phyloP scores from a whole-genome alignment of 1,284 basidiomycete species.

The Pascua guehoae region DNA sequence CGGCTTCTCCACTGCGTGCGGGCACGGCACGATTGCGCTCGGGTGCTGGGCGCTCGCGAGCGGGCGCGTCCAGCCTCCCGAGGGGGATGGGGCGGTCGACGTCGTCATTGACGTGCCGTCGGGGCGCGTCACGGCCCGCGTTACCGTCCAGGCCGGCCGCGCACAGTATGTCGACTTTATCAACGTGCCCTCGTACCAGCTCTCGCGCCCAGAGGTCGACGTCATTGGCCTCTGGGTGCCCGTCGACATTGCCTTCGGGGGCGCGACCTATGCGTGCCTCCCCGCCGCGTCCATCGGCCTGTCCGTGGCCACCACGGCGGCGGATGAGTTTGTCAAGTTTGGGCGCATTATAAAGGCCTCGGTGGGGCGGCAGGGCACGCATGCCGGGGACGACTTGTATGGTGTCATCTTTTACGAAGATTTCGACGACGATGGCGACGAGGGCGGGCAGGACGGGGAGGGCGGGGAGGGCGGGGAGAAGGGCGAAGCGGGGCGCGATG shows the following conservation, averaged over 20 bases:
- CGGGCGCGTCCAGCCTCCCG: slow-evolving; percentile 7
- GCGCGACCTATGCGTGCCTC: slow-evolving; percentile 53
- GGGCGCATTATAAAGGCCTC: slow-evolving; percentile 35
- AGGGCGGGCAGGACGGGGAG: no score
- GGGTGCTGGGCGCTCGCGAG: slow-evolving; percentile 51
- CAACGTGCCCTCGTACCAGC: slow-evolving; percentile 15
- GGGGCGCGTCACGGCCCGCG: slow-evolving; percentile 9
- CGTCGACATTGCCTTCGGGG: slow-evolving; percentile 51
- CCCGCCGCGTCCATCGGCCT: slow-evolving; percentile 47
- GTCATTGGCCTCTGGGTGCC: slow-evolving; percentile 1
- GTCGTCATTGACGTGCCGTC: slow-evolving; percentile 20
- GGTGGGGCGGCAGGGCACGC: slow-evolving; percentile 12
- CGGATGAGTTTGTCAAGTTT: slow-evolving; percentile 36
- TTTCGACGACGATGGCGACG: not conserved
- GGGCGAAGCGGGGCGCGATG: not conserved
- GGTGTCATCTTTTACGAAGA: slow-evolving; percentile 19
- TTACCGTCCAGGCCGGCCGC: slow-evolving; percentile 7
- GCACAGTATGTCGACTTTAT: slow-evolving; percentile 16
- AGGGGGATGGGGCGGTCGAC: slow-evolving; percentile 6
- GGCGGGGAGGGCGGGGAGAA: no score
- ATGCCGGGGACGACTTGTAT: slow-evolving; percentile 17
- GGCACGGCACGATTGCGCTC: slow-evolving; percentile 54
- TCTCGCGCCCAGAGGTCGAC: not conserved
- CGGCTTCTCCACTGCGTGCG: slow-evolving; percentile 56
- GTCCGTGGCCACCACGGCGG: slow-evolving; percentile 22